A percentile compares a stretch with the other conserved stretches of the same genome.
phyloP scores from a whole-genome alignment of 371 early-diverging fungal genomes.

The Haplosporangium sp. region DNA sequence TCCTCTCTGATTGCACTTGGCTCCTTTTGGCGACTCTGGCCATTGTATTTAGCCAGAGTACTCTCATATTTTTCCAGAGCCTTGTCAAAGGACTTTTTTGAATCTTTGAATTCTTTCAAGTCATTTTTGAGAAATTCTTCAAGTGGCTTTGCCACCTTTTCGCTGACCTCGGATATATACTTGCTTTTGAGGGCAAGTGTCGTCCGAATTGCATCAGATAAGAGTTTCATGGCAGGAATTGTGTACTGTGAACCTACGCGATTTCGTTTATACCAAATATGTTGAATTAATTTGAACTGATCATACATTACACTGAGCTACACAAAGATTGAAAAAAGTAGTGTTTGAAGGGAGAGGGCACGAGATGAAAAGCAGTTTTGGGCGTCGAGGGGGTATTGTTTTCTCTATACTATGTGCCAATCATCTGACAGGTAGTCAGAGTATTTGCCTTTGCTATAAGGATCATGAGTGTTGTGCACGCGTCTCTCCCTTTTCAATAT shows the following conservation, averaged over 20 bases:
- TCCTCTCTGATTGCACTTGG: constrained; percentile 75
- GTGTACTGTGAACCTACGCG: constrained; percentile 41
- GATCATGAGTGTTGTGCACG: constrained; percentile 16
- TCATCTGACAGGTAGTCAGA: constrained; percentile 11
- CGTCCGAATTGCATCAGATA: constrained; percentile 44
- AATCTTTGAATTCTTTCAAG: constrained; percentile 71
- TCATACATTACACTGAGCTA: background rate
- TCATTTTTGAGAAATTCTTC: constrained; percentile 72
- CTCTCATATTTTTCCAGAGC: constrained; percentile 73
- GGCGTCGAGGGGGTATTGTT: background rate
- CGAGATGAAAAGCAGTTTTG: constrained; percentile 4
- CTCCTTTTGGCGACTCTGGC: constrained; percentile 75
- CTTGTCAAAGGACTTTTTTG: constrained; percentile 69
- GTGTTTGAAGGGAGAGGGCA: constrained; percentile 1
- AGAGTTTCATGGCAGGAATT: constrained; percentile 46
- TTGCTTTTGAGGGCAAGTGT: constrained; percentile 41
- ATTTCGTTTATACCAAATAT: constrained; percentile 5
- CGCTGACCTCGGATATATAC: constrained; percentile 70
- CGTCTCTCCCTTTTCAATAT: background rate
- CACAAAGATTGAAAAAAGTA: background rate
- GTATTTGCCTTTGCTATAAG: background rate
- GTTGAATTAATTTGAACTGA: background rate
- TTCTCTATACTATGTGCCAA: background rate
- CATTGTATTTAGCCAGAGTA: constrained; percentile 67
- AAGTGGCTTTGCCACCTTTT: constrained; percentile 70